Evolutionary conservation across 345 rosid genomes (phyloP).

Genomic region (Firmiana major): DNA sequence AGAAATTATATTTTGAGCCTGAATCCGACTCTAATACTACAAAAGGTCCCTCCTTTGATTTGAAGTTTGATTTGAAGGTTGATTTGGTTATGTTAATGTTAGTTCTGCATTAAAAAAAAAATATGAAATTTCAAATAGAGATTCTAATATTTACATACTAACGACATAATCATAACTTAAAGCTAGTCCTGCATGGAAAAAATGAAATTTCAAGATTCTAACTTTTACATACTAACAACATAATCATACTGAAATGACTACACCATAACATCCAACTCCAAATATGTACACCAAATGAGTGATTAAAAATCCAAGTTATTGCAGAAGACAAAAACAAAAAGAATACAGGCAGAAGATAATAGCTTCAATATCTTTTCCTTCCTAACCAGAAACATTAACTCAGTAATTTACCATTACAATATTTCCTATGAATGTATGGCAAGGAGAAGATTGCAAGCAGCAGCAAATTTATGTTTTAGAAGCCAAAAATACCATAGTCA

Average conservation of each 20-base stretch:
- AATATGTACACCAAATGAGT: background rate
- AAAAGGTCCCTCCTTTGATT: conserved; percentile 54
- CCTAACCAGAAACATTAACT: background rate
- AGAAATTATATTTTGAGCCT: conserved; percentile 32
- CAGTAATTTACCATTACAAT: background rate
- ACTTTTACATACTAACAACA: too few relatives aligned
- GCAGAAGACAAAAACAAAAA: background rate
- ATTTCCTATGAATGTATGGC: background rate
- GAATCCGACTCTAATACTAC: conserved; percentile 56
- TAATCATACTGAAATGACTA: background rate
- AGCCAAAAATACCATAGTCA: background rate
- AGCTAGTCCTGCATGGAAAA: too few relatives aligned
- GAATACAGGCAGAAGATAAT: background rate
- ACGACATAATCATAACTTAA: background rate
- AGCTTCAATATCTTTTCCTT: background rate
- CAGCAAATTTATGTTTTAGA: background rate
- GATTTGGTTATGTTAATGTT: conserved; percentile 26
- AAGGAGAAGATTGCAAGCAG: background rate
- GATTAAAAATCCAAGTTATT: background rate
- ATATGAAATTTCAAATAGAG: background rate
- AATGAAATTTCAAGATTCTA: too few relatives aligned
- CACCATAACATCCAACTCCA: background rate
- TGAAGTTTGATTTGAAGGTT: conserved; percentile 29
- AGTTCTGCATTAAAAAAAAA: conserved; percentile 22
- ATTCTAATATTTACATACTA: background rate